Evolutionary conservation across 169 alveolate species (phyloP), one percentile per base, ranked within the genome.

Genomic region (Perkinsus marinus): DNA sequence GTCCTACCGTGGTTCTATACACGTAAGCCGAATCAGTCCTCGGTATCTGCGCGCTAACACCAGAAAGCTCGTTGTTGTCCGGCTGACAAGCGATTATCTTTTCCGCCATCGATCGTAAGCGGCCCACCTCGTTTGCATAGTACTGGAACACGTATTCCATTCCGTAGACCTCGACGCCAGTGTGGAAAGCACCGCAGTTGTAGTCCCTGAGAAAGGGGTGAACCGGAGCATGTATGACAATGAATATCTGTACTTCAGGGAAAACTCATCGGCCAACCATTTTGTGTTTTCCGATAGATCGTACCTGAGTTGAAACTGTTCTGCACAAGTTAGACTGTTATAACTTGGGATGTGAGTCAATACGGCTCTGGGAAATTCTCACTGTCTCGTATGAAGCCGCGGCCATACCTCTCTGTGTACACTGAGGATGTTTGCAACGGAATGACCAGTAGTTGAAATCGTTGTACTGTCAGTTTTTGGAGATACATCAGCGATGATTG

Each of bases 141-240:
- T 57, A 57, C 79, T 57, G 79, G 22, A 57, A 57, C 7, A 57
- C 79, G 57, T 93, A 93, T 39, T 93, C 94, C 34, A 93, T 90
- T 26, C 94, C 94, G 69, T 93, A 93, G 39, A 93, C 91, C 26
- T 93, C 94, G 22, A 93, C 90, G 26, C 94, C 94, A 38, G 94
- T 93, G 41, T 93, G 94, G 39, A 93, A 93, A 13, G 94, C 94
- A 5, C 94, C 94, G 39, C 91, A 41, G 37, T 93, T 93, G 5
- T 91, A 93, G 69, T 43, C 92, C 22, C 94, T 90, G 46, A 41
- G 46, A 41, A 16, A 92, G 89, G 26, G 92, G 91, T 68, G 89
- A 16, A 7, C 68, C 17, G 9, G 26, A 17, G 68, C 68, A 43
- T 43, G 17, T 43, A 9, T 17, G 9, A 17, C 26, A 43, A 10